These are phyloP conservation scores for Lycium ferocissimum DNA, from an alignment of 257 asterid species.

Conservation along the genomic window DNA sequence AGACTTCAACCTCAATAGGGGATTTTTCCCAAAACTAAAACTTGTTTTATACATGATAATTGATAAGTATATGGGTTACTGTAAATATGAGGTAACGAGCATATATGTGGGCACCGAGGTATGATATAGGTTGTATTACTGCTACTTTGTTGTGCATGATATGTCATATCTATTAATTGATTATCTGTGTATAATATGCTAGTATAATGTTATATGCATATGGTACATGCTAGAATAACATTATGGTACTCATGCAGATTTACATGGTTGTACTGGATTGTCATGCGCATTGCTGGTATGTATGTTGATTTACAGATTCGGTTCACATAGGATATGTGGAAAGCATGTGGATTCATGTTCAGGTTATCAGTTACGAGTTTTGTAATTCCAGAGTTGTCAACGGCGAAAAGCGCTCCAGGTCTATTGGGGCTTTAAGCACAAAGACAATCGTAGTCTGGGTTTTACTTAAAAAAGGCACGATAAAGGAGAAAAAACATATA, in stretches of 20 bases:
- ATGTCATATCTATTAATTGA: neutral
- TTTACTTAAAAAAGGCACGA: neutral
- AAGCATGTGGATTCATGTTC: neutral
- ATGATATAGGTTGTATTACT: neutral
- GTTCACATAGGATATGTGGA: neutral
- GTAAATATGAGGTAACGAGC: no score
- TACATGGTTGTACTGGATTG: neutral
- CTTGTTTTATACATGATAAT: no score
- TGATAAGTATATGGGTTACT: no score
- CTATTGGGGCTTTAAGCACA: neutral
- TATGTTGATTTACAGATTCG: neutral
- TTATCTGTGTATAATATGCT: neutral
- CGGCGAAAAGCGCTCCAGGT: neutral
- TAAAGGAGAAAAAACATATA: neutral
- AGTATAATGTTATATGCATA: neutral
- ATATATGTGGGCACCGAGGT: neutral
- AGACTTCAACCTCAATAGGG: no score
- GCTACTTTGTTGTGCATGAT: constrained; percentile 2
- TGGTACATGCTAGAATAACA: neutral
- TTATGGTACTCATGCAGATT: neutral
- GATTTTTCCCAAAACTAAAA: no score
- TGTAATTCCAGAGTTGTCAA: neutral
- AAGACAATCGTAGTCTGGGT: neutral
- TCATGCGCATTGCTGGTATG: neutral
- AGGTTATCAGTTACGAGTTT: neutral